Conservation (phyloP, 371 early-diverging fungal genomes). For the Scutellospora calospora region DNA sequence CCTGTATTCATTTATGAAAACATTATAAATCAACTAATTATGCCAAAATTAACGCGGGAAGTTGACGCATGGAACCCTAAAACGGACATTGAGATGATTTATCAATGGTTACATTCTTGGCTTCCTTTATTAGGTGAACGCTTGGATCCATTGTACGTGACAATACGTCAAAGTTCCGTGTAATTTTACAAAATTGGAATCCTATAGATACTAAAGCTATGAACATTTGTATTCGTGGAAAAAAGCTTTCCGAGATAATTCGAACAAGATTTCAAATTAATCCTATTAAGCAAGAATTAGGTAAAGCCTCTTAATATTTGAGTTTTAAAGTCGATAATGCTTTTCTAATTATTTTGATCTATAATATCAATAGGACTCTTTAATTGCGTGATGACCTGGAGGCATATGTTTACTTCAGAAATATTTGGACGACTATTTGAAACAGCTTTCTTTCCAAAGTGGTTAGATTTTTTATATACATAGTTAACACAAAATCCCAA, state of each 20-base stretch:
- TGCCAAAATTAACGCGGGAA: constrained; percentile 76
- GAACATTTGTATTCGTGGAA: constrained; percentile 73
- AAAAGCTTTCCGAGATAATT: constrained; percentile 68
- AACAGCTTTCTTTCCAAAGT: constrained; percentile 81
- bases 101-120: constrained; percentile 90
- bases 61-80: constrained; percentile 78
- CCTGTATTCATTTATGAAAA: constrained; percentile 80
- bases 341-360: not conserved
- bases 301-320: constrained; percentile 31
- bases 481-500: constrained; percentile 72
- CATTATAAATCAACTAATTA: constrained; percentile 76
- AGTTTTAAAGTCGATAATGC: constrained; percentile 3
- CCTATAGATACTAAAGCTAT: constrained; percentile 71
- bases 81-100: constrained; percentile 72
- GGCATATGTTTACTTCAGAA: constrained; percentile 60
- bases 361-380: constrained; percentile 54
- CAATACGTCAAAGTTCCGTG: constrained; percentile 69
- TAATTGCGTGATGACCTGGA: constrained; percentile 73
- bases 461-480: constrained; percentile 70
- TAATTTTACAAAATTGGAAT: constrained; percentile 71
- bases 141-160: constrained; percentile 64
- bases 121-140: constrained; percentile 70
- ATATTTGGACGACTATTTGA: constrained; percentile 70
- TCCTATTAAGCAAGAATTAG: constrained; percentile 74
- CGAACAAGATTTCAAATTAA: constrained; percentile 75